Conservation (phyloP, 441 rosid genomes). For the California macrophylla region DNA sequence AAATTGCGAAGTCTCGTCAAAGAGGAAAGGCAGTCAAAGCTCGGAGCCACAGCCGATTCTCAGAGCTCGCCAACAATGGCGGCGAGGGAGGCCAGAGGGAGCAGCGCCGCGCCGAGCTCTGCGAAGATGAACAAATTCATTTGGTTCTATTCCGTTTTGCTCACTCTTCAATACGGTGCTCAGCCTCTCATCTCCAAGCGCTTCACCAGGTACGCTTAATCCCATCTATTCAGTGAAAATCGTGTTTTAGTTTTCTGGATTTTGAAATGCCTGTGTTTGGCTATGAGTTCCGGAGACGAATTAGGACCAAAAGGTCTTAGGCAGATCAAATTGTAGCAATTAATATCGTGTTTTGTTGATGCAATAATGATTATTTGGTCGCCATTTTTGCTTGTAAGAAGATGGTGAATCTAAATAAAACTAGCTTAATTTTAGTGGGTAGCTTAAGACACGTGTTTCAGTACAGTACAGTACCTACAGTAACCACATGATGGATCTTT, state of each 20-base stretch:
- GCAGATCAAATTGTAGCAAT: background rate
- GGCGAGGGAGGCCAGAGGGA: conserved; percentile 25
- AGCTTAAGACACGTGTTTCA: background rate
- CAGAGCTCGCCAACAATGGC: conserved; percentile 26
- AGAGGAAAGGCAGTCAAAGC: background rate
- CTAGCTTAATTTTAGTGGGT: background rate
- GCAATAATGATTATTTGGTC: background rate
- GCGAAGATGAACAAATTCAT: conserved; percentile 34
- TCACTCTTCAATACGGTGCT: conserved; percentile 79
- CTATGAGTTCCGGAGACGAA: background rate
- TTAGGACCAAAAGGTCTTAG: background rate
- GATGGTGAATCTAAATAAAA: background rate
- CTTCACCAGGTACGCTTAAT: conserved; percentile 46
- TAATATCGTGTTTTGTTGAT: no score
- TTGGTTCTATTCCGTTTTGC: conserved; percentile 58
- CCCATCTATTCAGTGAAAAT: background rate
- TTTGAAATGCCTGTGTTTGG: background rate
- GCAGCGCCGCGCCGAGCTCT: conserved; percentile 5
- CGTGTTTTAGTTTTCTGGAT: background rate
- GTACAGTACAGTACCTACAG: background rate
- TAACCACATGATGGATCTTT: background rate
- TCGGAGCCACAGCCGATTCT: background rate
- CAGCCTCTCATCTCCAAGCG: conserved; percentile 95
- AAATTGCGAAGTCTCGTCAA: background rate
- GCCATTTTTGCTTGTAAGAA: background rate